phyloP scores from a whole-genome alignment of 768 basidiomycete species.

The Pleurotus giganteus region DNA sequence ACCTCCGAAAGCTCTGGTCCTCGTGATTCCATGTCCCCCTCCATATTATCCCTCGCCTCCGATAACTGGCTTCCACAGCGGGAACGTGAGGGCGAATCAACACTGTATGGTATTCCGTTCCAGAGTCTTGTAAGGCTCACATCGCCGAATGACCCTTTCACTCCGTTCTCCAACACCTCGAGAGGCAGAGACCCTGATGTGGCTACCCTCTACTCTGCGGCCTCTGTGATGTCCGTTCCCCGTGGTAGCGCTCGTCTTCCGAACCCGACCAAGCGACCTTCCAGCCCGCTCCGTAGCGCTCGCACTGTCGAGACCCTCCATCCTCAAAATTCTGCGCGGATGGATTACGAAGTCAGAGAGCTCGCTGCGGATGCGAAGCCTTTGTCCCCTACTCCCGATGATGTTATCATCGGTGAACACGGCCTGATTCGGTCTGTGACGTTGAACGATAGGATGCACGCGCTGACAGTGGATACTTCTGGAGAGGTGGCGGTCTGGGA shows the following conservation, averaged over 20 bases:
- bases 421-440: constrained; percentile 83
- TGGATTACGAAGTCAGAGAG: constrained; percentile 70
- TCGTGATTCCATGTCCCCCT: constrained; percentile 29
- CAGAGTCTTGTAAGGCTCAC: constrained; percentile 67
- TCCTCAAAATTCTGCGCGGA: constrained; percentile 37
- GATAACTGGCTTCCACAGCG: constrained; percentile 24
- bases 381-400: constrained; percentile 55
- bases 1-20: constrained; percentile 13
- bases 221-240: constrained; percentile 72
- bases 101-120: constrained; percentile 64
- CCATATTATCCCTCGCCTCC: constrained; percentile 31
- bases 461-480: constrained; percentile 84
- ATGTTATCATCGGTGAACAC: constrained; percentile 68
- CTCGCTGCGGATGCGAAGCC: constrained; percentile 76
- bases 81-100: constrained; percentile 30
- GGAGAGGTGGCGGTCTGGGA: constrained; percentile 94
- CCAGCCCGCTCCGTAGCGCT: constrained; percentile 30
- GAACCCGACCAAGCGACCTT: constrained; percentile 28
- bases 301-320: constrained; percentile 37
- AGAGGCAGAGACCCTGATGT: constrained; percentile 70
- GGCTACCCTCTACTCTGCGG: constrained; percentile 84
- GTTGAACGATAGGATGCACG: constrained; percentile 87
- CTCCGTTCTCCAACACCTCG: constrained; percentile 32
- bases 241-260: constrained; percentile 33
- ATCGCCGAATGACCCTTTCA: constrained; percentile 64